Evolutionary conservation across 129 eudicot genomes (phyloP).

Genomic region (Saposhnikovia divaricata): DNA sequence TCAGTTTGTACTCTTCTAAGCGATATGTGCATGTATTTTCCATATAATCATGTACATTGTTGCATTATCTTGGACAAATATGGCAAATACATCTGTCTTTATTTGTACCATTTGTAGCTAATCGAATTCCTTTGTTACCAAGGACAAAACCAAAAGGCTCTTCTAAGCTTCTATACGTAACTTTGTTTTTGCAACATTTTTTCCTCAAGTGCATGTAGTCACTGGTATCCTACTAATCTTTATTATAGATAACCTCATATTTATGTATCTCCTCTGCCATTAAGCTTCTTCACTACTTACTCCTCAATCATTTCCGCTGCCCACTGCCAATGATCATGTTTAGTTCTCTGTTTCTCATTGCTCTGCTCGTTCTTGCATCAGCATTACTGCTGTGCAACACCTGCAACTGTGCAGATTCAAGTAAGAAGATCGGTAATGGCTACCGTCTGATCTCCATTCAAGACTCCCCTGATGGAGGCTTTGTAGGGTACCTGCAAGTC

Average conservation of each 20-base stretch:
- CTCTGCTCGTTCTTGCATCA: conserved; percentile 13
- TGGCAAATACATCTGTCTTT: neutral
- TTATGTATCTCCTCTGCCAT: too few species aligned
- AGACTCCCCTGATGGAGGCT: conserved; percentile 60
- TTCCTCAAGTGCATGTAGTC: neutral
- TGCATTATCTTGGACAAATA: neutral
- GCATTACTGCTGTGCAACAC: conserved; percentile 10
- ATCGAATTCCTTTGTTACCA: neutral
- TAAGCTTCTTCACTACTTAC: neutral
- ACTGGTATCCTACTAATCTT: neutral
- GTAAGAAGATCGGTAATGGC: conserved; percentile 64
- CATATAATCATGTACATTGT: neutral
- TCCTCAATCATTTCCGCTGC: neutral
- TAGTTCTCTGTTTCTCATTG: neutral
- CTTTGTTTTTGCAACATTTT: neutral
- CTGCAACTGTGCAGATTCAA: conserved; percentile 10
- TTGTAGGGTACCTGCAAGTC: conserved; percentile 62
- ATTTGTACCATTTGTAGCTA: neutral
- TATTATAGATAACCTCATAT: too few species aligned
- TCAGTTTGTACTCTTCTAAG: neutral
- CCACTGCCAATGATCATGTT: neutral
- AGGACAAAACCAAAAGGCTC: neutral
- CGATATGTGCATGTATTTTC: neutral
- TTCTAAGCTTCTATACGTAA: neutral
- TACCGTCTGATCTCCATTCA: conserved; percentile 64